Evolutionary conservation across 2,329 filamentous ascomycete species (phyloP).

Genomic region (Cadophora gregata): DNA sequence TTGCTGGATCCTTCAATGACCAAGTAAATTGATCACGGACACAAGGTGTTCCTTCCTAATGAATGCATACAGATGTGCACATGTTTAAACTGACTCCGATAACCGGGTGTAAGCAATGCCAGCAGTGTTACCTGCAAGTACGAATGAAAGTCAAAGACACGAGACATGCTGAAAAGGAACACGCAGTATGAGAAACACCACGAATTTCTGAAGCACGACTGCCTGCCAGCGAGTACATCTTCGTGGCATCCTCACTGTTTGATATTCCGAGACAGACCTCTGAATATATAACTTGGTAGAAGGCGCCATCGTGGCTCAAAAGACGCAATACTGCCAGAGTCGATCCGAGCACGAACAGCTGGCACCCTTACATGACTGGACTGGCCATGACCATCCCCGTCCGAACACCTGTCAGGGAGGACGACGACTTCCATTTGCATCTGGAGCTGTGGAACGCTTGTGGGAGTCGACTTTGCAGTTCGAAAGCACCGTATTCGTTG

Average conservation of each 20-base stretch:
- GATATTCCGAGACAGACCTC: neutral
- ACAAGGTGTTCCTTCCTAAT: constrained; percentile 2
- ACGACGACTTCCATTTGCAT: constrained; percentile 20
- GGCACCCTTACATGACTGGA: neutral
- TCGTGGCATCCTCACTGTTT: constrained; percentile 4
- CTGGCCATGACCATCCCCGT: constrained; percentile 6
- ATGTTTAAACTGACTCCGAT: constrained; percentile 7
- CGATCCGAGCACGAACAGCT: constrained; percentile 12
- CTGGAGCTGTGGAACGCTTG: constrained; percentile 33
- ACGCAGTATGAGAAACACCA: constrained; percentile 11
- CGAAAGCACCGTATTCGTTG: neutral
- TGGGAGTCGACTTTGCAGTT: constrained; percentile 17
- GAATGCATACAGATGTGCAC: constrained; percentile 5
- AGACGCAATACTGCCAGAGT: constrained; percentile 23
- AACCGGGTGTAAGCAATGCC: constrained; percentile 15
- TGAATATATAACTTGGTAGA: constrained; percentile 22
- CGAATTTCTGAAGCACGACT: neutral
- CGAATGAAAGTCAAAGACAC: neutral
- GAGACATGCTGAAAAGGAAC: neutral
- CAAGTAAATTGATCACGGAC: neutral
- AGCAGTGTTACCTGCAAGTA: constrained; percentile 8
- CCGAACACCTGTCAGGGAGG: constrained; percentile 7
- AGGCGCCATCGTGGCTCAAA: constrained; percentile 29
- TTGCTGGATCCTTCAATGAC: neutral
- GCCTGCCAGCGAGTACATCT: constrained; percentile 7